Base-by-base conservation (phyloP, 2,329 filamentous ascomycete genomes). In the Xylaria sp. region DNA sequence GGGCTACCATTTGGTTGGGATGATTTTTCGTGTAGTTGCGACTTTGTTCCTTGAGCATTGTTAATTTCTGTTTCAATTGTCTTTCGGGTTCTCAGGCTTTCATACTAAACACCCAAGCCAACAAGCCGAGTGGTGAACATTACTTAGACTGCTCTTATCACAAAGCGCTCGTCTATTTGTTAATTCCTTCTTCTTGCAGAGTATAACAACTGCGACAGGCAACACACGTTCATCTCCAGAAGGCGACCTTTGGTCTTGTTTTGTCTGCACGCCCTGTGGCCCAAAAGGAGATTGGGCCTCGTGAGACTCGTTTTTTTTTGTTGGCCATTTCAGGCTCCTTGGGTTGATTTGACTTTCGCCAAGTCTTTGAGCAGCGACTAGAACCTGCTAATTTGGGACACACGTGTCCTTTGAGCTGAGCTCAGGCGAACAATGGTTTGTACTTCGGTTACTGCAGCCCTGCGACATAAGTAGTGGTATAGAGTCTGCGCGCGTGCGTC, bases 391-490 rank as follows among this genome's bases (percentile, higher is more conserved):
- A 53, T 54, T 56, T 46, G 48, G 49, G 56, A 17, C 53, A 58
- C 57, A 62, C 54, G 57, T 65, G 54, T 64, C 52, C 64, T 67
- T 57, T 60, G 49, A 65, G 43, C 29, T 62, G 23, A 25, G 46
- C 49, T 48, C 19, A 19, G 43, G 37, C 53, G 37, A 53, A 60
- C 40, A 59, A 61, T 66, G 64, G 64, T 65, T 64, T 65, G 64
- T 64, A 62, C 52, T 62, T 52, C n/a, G 40, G 51, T 55, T 51
- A 40, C 37, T 59, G 41, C 46, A 60, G 40, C 51, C 47, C 54
- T 61, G 13, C 46, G 51, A 54, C 49, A 37, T 58, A 15, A 43
- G 57, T 54, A 63, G 56, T 52, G 41, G 44, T 61, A 44, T 52
- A 25, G 33, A 55, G 57, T 52, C 29, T 33, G 10, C 33, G 31